Evolutionary conservation across 768 basidiomycete genomes (phyloP), one percentile per base, ranked within the genome.

Genomic region (Chalciporus pseudorubinellus): DNA sequence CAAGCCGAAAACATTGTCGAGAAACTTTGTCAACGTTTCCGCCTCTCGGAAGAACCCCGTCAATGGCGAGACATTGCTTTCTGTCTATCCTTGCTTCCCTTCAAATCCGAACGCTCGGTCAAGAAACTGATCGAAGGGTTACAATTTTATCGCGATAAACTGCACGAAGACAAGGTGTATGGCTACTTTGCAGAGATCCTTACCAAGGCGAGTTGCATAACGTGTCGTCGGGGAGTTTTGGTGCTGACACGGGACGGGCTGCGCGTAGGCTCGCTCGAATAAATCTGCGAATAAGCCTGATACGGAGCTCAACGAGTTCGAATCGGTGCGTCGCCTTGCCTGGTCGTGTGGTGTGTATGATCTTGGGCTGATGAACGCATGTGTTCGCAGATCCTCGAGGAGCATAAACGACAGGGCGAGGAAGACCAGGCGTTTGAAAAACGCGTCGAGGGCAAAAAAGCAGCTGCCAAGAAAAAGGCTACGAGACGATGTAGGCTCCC

Each of bases 1-100:
- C 95, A 97, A 82, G 95, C 95, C 0, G 95, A 98, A 70, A 88
- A 81, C 62, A 92, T 99, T 55, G 91, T 98, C 48, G 95, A 99
- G 62, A 99, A 98, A 66, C 83, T 99, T 2, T 99, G 97, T 62
- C 93, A 97, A 62, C 84, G 95, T 8, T 98, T 98, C 84, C 80
- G 89, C 20, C 75, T 92, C 4, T 84, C 89, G 1, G 87, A 89
- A 38, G 92, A 95, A 26, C 81, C 91, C 14, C 81, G 95, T 6
- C 97, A 98, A 65, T 99, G 97, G 97, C 83, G 93, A 20, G 95
- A 99, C 63, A 93, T 99, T 52, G 92, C 95, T 1, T 98, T 86
- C 71, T 99, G 95, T 66, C 74, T 99, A 3, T 94, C 95, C 0
- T 72, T 98, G 2, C 78, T 98, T 14, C 95, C 94, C 0, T 99